phyloP scores from a whole-genome alignment of 2,329 filamentous ascomycete genomes.

The Drechslerella coelobrocha region DNA sequence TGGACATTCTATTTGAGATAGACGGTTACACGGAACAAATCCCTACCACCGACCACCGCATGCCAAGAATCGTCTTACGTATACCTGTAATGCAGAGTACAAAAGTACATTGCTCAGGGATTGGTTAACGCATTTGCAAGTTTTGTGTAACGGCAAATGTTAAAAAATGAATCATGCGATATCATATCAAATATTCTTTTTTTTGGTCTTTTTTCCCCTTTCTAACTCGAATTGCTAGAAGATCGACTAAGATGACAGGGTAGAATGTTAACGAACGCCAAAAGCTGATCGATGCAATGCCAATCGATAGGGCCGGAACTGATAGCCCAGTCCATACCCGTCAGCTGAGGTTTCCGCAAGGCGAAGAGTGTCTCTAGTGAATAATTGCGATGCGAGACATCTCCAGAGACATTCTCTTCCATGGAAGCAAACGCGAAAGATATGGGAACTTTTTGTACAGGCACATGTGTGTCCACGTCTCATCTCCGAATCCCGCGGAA shows the following conservation, averaged over 20 bases:
- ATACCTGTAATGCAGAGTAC: neutral
- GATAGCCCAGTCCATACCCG: no score
- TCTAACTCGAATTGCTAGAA: neutral
- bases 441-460: no score
- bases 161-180: neutral
- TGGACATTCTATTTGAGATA: slow-evolving; percentile 3
- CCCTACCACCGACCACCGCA: neutral
- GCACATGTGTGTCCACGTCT: slow-evolving; percentile 8
- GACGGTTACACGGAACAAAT: neutral
- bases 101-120: neutral
- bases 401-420: neutral
- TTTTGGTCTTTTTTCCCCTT: neutral
- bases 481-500: slow-evolving; percentile 49
- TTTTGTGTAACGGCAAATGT: slow-evolving; percentile 2
- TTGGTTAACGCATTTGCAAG: neutral
- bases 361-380: neutral
- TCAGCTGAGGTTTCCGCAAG: neutral
- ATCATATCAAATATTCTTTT: neutral
- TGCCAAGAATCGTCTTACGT: slow-evolving; percentile 1
- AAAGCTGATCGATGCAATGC: neutral
- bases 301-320: neutral
- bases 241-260: neutral
- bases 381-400: neutral
- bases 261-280: neutral
- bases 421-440: no score